A percentile compares a stretch with the other conserved stretches of the same genome.
Conservation (phyloP, 495 filamentous ascomycete species). For the Hyphodiscus hymeniophilus region DNA sequence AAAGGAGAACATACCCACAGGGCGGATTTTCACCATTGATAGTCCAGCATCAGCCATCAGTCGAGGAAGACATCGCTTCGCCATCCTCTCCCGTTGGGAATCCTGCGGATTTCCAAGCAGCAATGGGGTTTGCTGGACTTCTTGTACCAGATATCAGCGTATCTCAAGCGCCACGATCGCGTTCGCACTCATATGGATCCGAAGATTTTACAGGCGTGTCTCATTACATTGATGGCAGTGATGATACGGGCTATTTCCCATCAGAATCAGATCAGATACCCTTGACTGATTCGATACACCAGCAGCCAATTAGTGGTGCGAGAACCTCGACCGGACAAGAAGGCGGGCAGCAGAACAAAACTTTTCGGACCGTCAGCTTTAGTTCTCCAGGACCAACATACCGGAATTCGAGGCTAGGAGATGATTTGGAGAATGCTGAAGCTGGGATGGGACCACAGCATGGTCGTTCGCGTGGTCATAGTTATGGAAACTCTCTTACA, state of each 20-base stretch:
- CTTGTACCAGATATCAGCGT: conserved; percentile 25
- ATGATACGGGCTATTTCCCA: conserved; percentile 48
- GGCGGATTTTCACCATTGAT: neutral
- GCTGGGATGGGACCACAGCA: conserved; percentile 32
- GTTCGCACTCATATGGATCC: conserved; percentile 10
- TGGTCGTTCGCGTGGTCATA: conserved; percentile 34
- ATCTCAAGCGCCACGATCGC: conserved; percentile 15
- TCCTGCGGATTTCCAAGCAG: conserved; percentile 21
- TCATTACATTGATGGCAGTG: conserved; percentile 27
- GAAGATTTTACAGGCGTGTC: conserved; percentile 31
- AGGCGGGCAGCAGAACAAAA: conserved; percentile 49
- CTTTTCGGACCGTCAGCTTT: conserved; percentile 49
- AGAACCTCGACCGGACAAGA: neutral
- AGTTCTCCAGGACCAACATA: conserved; percentile 27
- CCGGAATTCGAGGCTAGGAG: conserved; percentile 44
- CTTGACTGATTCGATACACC: conserved; percentile 49
- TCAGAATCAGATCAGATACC: conserved; percentile 60
- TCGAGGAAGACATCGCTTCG: conserved; percentile 15
- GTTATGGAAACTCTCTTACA: conserved; percentile 38
- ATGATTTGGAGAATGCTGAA: conserved; percentile 53
- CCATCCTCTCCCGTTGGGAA: conserved; percentile 23
- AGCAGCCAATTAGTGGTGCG: conserved; percentile 62
- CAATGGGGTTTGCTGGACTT: conserved; percentile 24
- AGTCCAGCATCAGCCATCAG: neutral
- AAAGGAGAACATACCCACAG: neutral